These are phyloP conservation scores for Parasitella parasitica DNA, from an alignment of 371 early-diverging fungal species.

Conservation along the genomic window DNA sequence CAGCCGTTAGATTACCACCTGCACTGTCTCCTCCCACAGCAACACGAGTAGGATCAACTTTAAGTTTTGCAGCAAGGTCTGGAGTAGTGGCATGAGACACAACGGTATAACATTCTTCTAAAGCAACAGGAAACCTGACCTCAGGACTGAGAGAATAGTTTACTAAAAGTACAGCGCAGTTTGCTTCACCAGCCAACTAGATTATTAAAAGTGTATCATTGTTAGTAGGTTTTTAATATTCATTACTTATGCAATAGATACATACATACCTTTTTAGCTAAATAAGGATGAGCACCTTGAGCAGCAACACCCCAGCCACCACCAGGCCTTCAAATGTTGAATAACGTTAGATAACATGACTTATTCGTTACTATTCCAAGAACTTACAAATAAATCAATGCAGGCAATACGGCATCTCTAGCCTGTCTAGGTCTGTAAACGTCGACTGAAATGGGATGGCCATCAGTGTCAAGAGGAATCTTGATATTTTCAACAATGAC, in stretches of 20 bases:
- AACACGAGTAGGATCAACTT: constrained; percentile 20
- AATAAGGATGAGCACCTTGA: constrained; percentile 2
- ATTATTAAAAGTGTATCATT: too few relatives aligned
- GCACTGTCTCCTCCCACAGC: constrained; percentile 34
- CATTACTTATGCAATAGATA: neutral
- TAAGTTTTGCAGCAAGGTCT: constrained; percentile 9
- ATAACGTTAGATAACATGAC: neutral
- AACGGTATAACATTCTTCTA: constrained; percentile 30
- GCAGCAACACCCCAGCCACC: neutral
- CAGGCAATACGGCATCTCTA: neutral
- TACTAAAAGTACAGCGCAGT: constrained; percentile 20
- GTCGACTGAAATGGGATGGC: neutral
- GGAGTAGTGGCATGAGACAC: constrained; percentile 14
- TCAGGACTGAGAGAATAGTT: constrained; percentile 24
- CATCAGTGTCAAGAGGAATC: neutral
- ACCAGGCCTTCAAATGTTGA: constrained; percentile 2
- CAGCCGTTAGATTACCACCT: constrained; percentile 37
- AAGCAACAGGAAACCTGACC: constrained; percentile 28
- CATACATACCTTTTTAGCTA: neutral
- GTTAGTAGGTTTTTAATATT: too few relatives aligned
- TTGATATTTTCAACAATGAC: neutral
- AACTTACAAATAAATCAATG: neutral
- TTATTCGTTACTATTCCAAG: neutral
- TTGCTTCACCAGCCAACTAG: neutral
- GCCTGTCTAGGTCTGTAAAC: neutral